Conservation (phyloP, 169 alveolate genomes). For the Eimeria zaria region DNA sequence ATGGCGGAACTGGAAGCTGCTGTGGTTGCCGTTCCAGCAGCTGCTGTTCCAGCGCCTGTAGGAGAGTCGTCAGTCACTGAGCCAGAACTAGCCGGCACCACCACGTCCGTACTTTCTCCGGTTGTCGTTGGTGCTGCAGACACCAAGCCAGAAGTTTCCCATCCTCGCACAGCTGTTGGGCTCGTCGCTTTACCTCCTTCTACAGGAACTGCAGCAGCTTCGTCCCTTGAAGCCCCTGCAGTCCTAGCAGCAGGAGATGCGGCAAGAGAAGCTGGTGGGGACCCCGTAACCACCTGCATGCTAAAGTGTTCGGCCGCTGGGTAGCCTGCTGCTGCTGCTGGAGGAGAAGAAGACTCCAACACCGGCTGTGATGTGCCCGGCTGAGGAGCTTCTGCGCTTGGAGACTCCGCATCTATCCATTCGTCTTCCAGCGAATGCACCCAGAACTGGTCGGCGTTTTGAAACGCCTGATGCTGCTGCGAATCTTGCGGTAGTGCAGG, state of each 20-base stretch:
- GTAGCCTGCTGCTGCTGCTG: background rate
- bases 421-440: slow-evolving; percentile 31
- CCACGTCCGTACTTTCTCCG: background rate
- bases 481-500: background rate
- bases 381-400: background rate
- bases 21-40: background rate
- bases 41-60: slow-evolving; percentile 8
- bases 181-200: background rate
- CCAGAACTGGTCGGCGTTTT: background rate
- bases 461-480: background rate
- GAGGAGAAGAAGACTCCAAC: background rate
- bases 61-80: background rate
- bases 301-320: background rate
- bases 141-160: background rate
- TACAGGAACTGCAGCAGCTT: background rate
- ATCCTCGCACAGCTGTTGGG: background rate
- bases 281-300: background rate
- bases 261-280: background rate
- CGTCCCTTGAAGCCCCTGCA: background rate
- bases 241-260: background rate
- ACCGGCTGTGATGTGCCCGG: background rate
- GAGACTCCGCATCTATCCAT: slow-evolving; percentile 26
- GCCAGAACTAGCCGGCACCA: background rate
- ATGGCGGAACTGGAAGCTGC: background rate
- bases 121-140: background rate